These are phyloP conservation scores for Besnoitia besnoiti DNA, from an alignment of 169 alveolate genomes.

Conservation along the genomic window DNA sequence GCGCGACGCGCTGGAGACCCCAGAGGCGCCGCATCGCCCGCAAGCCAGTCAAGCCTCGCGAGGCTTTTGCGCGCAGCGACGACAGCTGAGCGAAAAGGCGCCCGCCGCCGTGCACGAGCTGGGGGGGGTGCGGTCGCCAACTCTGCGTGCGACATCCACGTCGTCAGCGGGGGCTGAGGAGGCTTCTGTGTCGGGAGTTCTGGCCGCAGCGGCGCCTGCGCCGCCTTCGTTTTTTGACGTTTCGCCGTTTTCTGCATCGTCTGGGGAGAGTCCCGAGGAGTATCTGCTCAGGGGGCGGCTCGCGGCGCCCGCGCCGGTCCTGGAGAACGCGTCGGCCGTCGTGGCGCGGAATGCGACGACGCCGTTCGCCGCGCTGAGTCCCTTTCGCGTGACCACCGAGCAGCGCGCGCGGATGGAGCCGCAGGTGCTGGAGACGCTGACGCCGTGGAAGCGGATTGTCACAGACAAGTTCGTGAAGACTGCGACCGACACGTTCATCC, in stretches of 20 bases:
- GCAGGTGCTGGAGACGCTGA: neutral
- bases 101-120: no score
- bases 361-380: neutral
- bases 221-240: neutral
- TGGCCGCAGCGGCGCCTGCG: neutral
- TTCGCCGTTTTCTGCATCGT: neutral
- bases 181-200: no score
- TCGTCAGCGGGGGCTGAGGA: no score
- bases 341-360: neutral
- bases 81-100: no score
- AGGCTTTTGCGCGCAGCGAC: no score
- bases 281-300: neutral
- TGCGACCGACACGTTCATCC: slow-evolving; percentile 14
- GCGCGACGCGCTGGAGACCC: no score
- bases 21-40: no score
- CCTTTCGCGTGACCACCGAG: neutral
- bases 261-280: neutral
- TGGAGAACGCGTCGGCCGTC: neutral
- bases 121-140: no score
- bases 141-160: no score
- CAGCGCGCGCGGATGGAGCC: neutral
- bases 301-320: neutral
- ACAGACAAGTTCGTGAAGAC: neutral
- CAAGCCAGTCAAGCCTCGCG: no score
- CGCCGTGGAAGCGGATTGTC: slow-evolving; percentile 13